These are phyloP conservation scores for Colletotrichum plurivorum DNA, from an alignment of 2,329 filamentous ascomycete species.

Conservation along the genomic window DNA sequence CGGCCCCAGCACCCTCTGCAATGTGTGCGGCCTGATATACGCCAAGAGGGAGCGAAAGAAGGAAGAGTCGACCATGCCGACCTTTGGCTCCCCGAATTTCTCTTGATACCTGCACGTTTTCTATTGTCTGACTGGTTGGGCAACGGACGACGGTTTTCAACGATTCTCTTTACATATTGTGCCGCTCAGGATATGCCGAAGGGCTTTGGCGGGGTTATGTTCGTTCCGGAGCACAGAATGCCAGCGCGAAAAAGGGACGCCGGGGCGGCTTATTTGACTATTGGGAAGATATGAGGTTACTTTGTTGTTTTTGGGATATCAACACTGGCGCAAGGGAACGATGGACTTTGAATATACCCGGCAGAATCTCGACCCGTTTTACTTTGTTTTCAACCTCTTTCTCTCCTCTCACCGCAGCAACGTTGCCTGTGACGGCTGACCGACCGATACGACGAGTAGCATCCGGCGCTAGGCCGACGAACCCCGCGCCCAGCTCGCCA, in stretches of 20 bases:
- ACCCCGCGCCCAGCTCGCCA: too few species aligned
- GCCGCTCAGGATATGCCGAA: background rate
- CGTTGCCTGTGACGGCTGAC: background rate
- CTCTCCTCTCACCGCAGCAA: background rate
- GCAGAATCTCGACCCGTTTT: constrained; percentile 5
- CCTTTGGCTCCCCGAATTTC: constrained; percentile 11
- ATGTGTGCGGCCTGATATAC: constrained; percentile 76
- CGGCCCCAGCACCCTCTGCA: constrained; percentile 79
- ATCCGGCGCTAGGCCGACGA: too few species aligned
- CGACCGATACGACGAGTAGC: too few species aligned
- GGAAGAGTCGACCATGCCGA: constrained; percentile 29
- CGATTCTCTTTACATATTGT: constrained; percentile 7
- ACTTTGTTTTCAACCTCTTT: background rate
- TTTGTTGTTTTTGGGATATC: background rate
- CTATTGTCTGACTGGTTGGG: background rate
- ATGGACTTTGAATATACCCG: constrained; percentile 33
- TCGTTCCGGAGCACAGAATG: background rate
- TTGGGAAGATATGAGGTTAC: background rate
- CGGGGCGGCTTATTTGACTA: background rate
- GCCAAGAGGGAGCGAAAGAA: constrained; percentile 45
- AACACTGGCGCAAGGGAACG: constrained; percentile 16
- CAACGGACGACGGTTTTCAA: background rate
- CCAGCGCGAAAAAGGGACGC: background rate
- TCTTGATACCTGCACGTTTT: background rate
- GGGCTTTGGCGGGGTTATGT: too few species aligned